Evolutionary conservation across 495 filamentous ascomycete species (phyloP).

Genomic region (Pseudevernia furfuracea): DNA sequence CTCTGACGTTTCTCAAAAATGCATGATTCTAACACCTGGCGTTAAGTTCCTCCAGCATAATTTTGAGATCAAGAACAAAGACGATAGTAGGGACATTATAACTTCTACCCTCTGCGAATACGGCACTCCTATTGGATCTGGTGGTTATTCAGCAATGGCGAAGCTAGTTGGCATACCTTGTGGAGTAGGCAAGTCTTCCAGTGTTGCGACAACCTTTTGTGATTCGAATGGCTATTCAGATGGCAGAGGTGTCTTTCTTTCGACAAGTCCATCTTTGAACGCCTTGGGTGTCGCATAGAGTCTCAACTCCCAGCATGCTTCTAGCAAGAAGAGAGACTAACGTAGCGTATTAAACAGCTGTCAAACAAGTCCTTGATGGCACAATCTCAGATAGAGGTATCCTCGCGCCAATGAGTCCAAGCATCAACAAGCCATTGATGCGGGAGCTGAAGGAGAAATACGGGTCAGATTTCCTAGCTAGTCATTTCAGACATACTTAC

Average conservation of each 20-base stretch:
- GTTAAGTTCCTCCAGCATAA: conserved; percentile 74
- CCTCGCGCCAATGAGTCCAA: conserved; percentile 68
- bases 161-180: conserved; percentile 65
- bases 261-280: neutral
- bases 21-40: neutral
- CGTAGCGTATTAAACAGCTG: conserved; percentile 35
- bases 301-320: neutral
- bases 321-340: neutral
- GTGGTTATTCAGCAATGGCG: conserved; percentile 83
- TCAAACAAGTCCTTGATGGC: conserved; percentile 77
- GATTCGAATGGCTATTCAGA: neutral
- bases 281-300: neutral
- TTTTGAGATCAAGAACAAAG: conserved; percentile 79
- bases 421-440: conserved; percentile 60
- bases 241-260: neutral
- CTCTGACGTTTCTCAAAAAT: neutral
- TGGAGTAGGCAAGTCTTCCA: conserved; percentile 28
- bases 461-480: conserved; percentile 29
- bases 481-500: neutral
- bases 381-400: conserved; percentile 67
- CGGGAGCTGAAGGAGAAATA: conserved; percentile 62
- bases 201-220: no score
- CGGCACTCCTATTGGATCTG: conserved; percentile 57
- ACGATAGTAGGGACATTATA: conserved; percentile 64
- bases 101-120: conserved; percentile 82